Evolutionary conservation across 2,329 filamentous ascomycete species (phyloP).

Genomic region (Fusarium succisae): DNA sequence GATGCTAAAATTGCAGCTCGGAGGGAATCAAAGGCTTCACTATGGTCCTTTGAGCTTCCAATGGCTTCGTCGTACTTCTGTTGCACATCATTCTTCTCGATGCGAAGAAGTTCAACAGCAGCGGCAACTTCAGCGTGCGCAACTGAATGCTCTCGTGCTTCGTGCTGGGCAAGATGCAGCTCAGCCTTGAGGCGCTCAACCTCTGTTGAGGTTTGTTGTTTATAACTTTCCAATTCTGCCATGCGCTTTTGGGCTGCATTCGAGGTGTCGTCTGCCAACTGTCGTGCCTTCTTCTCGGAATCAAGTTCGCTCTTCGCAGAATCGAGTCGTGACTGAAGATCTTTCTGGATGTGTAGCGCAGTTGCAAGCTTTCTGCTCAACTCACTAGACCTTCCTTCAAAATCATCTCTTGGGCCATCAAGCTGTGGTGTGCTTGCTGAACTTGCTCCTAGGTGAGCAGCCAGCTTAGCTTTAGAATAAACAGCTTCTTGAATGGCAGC

Average conservation of each 20-base stretch:
- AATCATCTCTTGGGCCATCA: slow-evolving; percentile 69
- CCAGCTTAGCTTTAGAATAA: slow-evolving; percentile 92
- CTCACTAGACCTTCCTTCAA: slow-evolving; percentile 67
- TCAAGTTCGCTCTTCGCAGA: slow-evolving; percentile 75
- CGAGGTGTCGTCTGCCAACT: slow-evolving; percentile 88
- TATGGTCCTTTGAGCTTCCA: slow-evolving; percentile 74
- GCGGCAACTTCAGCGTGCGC: slow-evolving; percentile 79
- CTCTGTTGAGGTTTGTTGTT: slow-evolving; percentile 84
- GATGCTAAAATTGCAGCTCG: slow-evolving; percentile 82
- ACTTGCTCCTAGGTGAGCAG: slow-evolving; percentile 76
- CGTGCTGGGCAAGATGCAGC: slow-evolving; percentile 80
- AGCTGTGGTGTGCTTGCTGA: slow-evolving; percentile 68
- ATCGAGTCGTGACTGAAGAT: slow-evolving; percentile 81
- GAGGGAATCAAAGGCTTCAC: slow-evolving; percentile 76
- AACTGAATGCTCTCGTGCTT: slow-evolving; percentile 83
- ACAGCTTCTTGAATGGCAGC: slow-evolving; percentile 93
- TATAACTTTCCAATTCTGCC: slow-evolving; percentile 82
- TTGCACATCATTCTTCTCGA: slow-evolving; percentile 86
- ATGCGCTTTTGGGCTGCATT: slow-evolving; percentile 85
- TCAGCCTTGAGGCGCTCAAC: slow-evolving; percentile 87
- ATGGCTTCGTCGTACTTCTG: slow-evolving; percentile 73
- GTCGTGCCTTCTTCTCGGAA: slow-evolving; percentile 81
- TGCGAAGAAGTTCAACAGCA: slow-evolving; percentile 75
- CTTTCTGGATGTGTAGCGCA: slow-evolving; percentile 79
- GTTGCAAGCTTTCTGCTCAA: slow-evolving; percentile 85